phyloP scores from a whole-genome alignment of 495 filamentous ascomycete genomes.

The Neurospora tetrasperma region DNA sequence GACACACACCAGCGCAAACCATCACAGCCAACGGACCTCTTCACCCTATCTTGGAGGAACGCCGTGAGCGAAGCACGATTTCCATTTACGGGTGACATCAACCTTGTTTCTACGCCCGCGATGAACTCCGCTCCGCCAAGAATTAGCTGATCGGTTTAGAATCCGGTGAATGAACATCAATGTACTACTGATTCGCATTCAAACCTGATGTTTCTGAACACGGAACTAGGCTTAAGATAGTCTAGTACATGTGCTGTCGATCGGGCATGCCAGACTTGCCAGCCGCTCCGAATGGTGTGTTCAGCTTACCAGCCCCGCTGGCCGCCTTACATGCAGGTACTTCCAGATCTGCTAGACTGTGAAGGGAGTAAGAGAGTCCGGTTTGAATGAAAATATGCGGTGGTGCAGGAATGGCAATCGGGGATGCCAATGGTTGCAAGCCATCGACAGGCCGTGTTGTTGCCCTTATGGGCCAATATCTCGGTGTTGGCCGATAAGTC shows the following conservation, averaged over 20 bases:
- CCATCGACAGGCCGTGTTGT: neutral
- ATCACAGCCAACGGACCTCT: neutral
- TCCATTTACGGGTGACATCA: neutral
- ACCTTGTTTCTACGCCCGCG: neutral
- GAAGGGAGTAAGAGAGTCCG: too few species aligned
- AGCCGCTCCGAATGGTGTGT: too few species aligned
- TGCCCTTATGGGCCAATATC: neutral
- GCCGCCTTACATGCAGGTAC: too few species aligned
- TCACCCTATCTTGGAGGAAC: neutral
- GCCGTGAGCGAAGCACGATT: neutral
- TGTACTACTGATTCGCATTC: too few species aligned
- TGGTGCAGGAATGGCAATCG: neutral
- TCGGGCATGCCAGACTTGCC: too few species aligned
- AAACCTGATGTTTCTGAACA: too few species aligned
- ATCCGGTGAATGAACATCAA: neutral
- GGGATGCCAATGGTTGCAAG: neutral
- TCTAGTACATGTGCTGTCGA: too few species aligned
- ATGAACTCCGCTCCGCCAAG: neutral
- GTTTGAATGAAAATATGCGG: too few species aligned
- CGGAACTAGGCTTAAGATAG: too few species aligned
- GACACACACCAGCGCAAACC: neutral
- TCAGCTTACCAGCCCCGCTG: too few species aligned
- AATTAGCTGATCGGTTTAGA: neutral
- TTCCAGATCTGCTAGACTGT: too few species aligned
- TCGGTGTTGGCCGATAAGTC: neutral